These are phyloP conservation scores for Cucumis cinereus DNA, from an alignment of 306 rosid genomes.

Conservation along the genomic window DNA sequence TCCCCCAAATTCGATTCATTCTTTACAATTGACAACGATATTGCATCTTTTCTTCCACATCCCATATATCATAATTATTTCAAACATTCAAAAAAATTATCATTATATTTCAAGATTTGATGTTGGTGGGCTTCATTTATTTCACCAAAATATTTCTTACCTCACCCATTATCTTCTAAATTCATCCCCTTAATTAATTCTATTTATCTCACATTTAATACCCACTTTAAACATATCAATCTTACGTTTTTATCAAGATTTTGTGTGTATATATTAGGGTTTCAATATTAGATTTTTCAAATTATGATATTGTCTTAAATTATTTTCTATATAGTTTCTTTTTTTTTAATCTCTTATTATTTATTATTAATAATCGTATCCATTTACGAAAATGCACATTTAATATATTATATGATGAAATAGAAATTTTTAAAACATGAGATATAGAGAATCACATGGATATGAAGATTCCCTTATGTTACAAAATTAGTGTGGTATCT, in stretches of 20 bases:
- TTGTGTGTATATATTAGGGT: too few relatives aligned
- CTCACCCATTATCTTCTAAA: background rate
- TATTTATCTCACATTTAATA: background rate
- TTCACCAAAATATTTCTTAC: slow-evolving; percentile 28
- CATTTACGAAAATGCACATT: background rate
- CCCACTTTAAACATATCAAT: background rate
- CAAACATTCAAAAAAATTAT: background rate
- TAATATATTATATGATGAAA: background rate
- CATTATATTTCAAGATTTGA: slow-evolving; percentile 29
- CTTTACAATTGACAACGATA: slow-evolving; percentile 34
- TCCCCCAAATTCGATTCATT: slow-evolving; percentile 30
- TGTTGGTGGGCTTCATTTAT: slow-evolving; percentile 35
- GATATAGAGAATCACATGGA: background rate
- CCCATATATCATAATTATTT: slow-evolving; percentile 3
- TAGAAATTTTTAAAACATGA: background rate
- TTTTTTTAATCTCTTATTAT: too few relatives aligned
- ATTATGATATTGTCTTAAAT: too few relatives aligned
- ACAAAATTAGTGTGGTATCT: background rate
- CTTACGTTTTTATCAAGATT: background rate
- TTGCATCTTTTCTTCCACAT: slow-evolving; percentile 19
- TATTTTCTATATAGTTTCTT: too few relatives aligned
- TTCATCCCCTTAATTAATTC: slow-evolving; percentile 3
- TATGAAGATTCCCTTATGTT: background rate
- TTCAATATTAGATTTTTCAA: too few relatives aligned
- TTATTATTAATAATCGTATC: background rate